Base-by-base conservation (phyloP, 768 basidiomycete species). In the Auriscalpium orientale region DNA sequence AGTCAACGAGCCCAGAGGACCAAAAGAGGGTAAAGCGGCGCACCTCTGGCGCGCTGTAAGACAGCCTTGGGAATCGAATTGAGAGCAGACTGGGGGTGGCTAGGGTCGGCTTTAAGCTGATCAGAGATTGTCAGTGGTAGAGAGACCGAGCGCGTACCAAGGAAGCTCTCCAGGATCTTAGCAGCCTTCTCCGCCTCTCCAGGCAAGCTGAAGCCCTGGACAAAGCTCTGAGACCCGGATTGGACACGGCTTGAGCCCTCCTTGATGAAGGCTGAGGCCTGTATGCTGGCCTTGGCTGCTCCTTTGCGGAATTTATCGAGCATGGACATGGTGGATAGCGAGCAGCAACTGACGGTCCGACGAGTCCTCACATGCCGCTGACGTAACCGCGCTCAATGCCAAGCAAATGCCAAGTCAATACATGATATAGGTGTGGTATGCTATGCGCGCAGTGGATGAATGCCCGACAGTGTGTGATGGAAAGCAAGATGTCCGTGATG, bases 171-270 rank as follows among this genome's bases (percentile, higher is more conserved):
- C 34, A 98, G 73, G 64, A 95, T 98, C 71, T 87, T 90, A 15
- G 94, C 92, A 0, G 94, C 91, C 68, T 97, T 97, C 58, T 93
- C 89, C 44, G 92, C 88, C 70, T 98, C 95, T 57, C 91, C 92
- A 18, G 93, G 93, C 21, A 98, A 77, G 43, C 81, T 84, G 73
- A 98, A 98, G 4, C 85, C 82, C 58, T 92, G 90, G 0, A 87
- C 86, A 54, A 93, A 85, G 50, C 86, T 85, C 60, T 82, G 76
- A 1, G 88, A 87, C 49, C 88, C 89, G 51, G 78, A 83, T 13
- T 87, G 87, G 8, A 91, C 79, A 60, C 84, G 85, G 49, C 74
- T 79, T 2, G 81, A 78, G 60, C 85, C 81, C 16, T 84, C 79
- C 57, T 81, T 84, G 10, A 84, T 74, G 62, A 94, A 86, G 0